A percentile compares a stretch with the other conserved stretches of the same genome.
These are phyloP conservation scores for Zea luxurians DNA, from an alignment of 176 grass and related monocot genomes.

Conservation along the genomic window DNA sequence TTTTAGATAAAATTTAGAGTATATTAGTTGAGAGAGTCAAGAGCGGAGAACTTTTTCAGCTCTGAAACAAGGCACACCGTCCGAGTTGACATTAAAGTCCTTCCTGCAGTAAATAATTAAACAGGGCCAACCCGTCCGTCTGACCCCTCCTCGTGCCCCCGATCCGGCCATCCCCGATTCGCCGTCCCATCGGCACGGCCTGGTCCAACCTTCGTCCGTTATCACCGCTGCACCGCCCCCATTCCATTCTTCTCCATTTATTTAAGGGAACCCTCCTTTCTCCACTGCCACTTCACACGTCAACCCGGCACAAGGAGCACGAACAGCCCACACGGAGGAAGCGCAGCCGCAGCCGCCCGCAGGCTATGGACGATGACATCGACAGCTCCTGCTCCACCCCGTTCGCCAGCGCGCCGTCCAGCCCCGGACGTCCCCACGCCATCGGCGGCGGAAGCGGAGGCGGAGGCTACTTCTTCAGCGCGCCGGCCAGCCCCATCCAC, in stretches of 20 bases:
- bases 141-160: neutral
- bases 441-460: constrained; percentile 17
- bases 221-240: constrained; percentile 6
- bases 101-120: constrained; percentile 28
- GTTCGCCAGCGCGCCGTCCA: constrained; percentile 70
- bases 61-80: too few species aligned
- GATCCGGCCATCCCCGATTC: neutral
- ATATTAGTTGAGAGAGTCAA: too few species aligned
- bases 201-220: neutral
- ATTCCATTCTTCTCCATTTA: neutral
- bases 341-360: neutral
- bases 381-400: constrained; percentile 80
- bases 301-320: constrained; percentile 6
- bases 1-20: too few species aligned
- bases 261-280: too few species aligned
- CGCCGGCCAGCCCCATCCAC: constrained; percentile 94
- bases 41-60: too few species aligned
- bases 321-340: neutral
- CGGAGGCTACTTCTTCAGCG: constrained; percentile 79
- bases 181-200: constrained; percentile 14
- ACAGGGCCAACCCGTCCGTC: neutral
- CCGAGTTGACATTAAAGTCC: too few species aligned
- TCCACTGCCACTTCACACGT: constrained; percentile 20
- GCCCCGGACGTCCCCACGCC: constrained; percentile 50
- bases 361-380: constrained; percentile 60